Evolutionary conservation across 805 yeast species (phyloP).

Genomic region (Candida pseudofarinosa): DNA sequence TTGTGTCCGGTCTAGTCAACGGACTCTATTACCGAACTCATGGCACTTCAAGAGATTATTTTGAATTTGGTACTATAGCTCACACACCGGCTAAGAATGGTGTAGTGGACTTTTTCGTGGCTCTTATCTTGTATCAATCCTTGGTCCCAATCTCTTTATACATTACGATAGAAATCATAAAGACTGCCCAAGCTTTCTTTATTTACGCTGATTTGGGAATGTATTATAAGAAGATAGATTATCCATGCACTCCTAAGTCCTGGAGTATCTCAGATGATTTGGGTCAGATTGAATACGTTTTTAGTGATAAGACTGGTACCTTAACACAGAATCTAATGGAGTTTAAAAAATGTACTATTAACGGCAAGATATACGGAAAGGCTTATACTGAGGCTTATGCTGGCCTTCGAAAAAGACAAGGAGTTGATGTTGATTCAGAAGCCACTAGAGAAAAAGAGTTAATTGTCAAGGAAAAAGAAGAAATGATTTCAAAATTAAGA

Average conservation of each 20-base stretch:
- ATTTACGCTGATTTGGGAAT: constrained; percentile 70
- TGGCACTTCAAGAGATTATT: constrained; percentile 53
- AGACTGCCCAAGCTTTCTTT: constrained; percentile 77
- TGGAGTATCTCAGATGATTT: constrained; percentile 85
- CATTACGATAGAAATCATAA: constrained; percentile 77
- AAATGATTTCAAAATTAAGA: constrained; percentile 46
- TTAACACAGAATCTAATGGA: constrained; percentile 84
- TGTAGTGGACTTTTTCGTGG: constrained; percentile 67
- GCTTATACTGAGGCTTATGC: constrained; percentile 83
- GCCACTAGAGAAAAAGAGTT: constrained; percentile 46
- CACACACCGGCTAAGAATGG: constrained; percentile 66
- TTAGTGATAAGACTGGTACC: constrained; percentile 84
- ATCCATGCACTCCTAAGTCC: constrained; percentile 78
- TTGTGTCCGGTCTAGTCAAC: constrained; percentile 65
- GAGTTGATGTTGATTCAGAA: constrained; percentile 68
- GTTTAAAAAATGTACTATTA: constrained; percentile 74
- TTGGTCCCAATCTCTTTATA: constrained; percentile 81
- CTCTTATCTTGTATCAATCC: constrained; percentile 71
- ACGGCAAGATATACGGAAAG: constrained; percentile 67
- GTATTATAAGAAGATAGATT: constrained; percentile 67
- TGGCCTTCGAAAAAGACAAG: constrained; percentile 74
- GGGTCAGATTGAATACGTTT: constrained; percentile 81
- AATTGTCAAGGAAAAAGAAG: constrained; percentile 53
- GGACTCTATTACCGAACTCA: constrained; percentile 55
- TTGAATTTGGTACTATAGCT: constrained; percentile 68